These are phyloP conservation scores for Apiotrichum montevideense DNA, from an alignment of 1,284 basidiomycete genomes.

Conservation along the genomic window DNA sequence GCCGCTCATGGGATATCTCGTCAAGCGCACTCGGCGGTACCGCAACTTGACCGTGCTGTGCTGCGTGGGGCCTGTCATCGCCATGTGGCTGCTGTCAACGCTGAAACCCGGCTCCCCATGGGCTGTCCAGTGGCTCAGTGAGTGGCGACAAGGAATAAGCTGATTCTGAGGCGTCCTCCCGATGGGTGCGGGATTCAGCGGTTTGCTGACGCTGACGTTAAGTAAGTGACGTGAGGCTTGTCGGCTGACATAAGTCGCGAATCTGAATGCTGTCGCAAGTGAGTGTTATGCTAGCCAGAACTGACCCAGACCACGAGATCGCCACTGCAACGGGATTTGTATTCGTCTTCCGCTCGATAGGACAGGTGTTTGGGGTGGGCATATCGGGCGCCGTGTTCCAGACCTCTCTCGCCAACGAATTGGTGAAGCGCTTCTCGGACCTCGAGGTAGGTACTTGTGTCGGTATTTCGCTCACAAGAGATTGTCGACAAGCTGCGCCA, in stretches of 20 bases:
- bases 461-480: neutral
- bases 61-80: conserved; percentile 22
- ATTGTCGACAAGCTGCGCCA: conserved; percentile 22
- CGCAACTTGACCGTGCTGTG: conserved; percentile 22
- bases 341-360: conserved; percentile 26
- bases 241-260: conserved; percentile 15
- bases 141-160: neutral
- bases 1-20: conserved; percentile 21
- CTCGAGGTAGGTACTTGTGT: conserved; percentile 7
- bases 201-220: conserved; percentile 21
- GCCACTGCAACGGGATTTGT: conserved; percentile 25
- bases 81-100: conserved; percentile 21
- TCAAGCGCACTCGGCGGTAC: conserved; percentile 21
- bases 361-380: conserved; percentile 29
- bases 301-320: conserved; percentile 16
- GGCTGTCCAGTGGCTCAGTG: conserved; percentile 22
- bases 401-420: conserved; percentile 14
- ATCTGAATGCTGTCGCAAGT: conserved; percentile 25
- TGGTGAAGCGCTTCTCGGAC: conserved; percentile 15
- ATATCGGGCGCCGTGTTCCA: conserved; percentile 29
- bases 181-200: conserved; percentile 28
- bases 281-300: neutral
- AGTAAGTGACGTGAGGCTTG: conserved; percentile 8
- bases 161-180: conserved; percentile 14
- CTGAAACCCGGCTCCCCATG: conserved; percentile 10